Evolutionary conservation across 768 basidiomycete species (phyloP).

Genomic region (Tylopilus balloui): DNA sequence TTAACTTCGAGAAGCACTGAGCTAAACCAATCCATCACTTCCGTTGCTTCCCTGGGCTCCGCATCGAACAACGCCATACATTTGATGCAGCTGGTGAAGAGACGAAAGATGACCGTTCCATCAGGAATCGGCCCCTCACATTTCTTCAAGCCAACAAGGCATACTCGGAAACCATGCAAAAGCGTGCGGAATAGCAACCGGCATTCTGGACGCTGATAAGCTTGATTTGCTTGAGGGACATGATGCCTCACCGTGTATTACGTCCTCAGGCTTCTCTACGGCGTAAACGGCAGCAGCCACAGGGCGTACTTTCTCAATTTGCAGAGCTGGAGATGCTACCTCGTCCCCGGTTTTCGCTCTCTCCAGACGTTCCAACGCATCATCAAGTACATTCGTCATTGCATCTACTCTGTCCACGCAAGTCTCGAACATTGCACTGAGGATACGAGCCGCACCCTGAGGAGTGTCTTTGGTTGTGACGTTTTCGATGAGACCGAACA

Average conservation of each 20-base stretch:
- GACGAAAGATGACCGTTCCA: conserved; percentile 78
- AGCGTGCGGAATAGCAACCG: conserved; percentile 84
- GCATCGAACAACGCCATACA: conserved; percentile 83
- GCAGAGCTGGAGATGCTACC: conserved; percentile 48
- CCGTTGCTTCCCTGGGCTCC: conserved; percentile 62
- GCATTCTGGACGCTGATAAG: conserved; percentile 52
- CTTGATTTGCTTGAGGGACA: neutral
- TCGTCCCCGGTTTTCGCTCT: conserved; percentile 38
- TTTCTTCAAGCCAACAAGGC: conserved; percentile 71
- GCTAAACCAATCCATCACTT: conserved; percentile 79
- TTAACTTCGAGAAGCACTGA: conserved; percentile 78
- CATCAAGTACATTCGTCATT: conserved; percentile 57
- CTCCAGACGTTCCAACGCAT: conserved; percentile 46
- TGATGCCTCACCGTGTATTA: conserved; percentile 61
- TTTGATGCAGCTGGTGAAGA: conserved; percentile 81
- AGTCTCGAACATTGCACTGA: conserved; percentile 74
- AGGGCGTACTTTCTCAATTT: conserved; percentile 84
- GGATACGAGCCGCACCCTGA: conserved; percentile 62
- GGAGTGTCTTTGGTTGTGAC: conserved; percentile 72
- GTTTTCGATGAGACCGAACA: conserved; percentile 83
- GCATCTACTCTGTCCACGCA: conserved; percentile 83
- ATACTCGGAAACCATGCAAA: conserved; percentile 81
- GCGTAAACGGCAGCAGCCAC: conserved; percentile 74
- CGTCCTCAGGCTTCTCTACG: conserved; percentile 76
- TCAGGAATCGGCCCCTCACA: conserved; percentile 76